Conservation (phyloP, 768 basidiomycete species). For the Kwoniella sp. region DNA sequence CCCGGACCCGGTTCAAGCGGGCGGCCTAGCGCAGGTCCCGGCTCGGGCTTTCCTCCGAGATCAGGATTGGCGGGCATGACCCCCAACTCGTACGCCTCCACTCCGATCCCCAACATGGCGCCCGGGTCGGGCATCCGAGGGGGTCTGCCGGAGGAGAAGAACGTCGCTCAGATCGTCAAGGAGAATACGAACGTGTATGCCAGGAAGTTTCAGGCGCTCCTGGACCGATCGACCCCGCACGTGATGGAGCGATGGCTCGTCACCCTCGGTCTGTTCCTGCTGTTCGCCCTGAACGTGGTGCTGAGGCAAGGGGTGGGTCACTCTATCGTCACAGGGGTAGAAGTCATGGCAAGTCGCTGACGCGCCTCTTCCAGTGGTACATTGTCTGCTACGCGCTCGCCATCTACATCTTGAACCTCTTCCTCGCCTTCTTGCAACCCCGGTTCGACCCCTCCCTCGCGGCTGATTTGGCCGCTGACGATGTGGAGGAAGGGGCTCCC, state of each 20-base stretch:
- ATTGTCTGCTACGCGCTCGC: constrained; percentile 68
- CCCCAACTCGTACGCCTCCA: constrained; percentile 25
- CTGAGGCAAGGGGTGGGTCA: constrained; percentile 78
- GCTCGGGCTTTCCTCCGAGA: constrained; percentile 46
- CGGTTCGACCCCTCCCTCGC: constrained; percentile 95
- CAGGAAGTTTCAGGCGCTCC: constrained; percentile 65
- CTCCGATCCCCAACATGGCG: constrained; percentile 26
- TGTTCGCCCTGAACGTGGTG: constrained; percentile 83
- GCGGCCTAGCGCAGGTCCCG: constrained; percentile 37
- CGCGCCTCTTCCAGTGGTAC: constrained; percentile 19
- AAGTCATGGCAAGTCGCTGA: no score
- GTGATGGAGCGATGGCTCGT: constrained; percentile 82
- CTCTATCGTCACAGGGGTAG: no score
- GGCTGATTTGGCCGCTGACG: constrained; percentile 86
- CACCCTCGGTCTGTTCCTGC: constrained; percentile 62
- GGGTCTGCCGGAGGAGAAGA: constrained; percentile 48
- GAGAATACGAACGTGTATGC: constrained; percentile 41
- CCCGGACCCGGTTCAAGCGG: not conserved
- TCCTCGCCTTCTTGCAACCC: constrained; percentile 95
- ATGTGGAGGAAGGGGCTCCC: constrained; percentile 86
- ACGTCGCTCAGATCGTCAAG: constrained; percentile 47
- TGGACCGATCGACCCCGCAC: constrained; percentile 92
- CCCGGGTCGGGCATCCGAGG: constrained; percentile 33
- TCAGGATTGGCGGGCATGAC: constrained; percentile 43
- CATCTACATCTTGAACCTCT: constrained; percentile 91